A percentile compares a stretch with the other conserved stretches of the same genome.
Conservation (phyloP, 768 basidiomycete genomes). For the Tulasnella sp. region DNA sequence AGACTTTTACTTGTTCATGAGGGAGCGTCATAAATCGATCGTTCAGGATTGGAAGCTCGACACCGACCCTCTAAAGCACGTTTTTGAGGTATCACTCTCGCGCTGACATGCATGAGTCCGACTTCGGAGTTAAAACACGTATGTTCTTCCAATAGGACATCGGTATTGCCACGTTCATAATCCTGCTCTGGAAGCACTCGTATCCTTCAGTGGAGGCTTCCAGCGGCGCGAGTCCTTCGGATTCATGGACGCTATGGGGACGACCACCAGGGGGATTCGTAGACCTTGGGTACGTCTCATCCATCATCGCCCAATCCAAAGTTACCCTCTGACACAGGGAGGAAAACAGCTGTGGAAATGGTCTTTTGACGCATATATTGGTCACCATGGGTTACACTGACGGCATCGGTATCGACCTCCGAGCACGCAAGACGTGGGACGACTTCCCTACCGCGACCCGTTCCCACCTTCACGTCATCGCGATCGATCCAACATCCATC, state of each 20-base stretch:
- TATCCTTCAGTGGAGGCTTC: constrained; percentile 30
- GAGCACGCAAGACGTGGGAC: constrained; percentile 74
- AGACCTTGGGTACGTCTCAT: constrained; percentile 61
- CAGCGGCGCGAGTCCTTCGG: constrained; percentile 21
- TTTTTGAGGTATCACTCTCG: constrained; percentile 54
- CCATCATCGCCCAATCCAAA: not conserved
- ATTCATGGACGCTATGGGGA: constrained; percentile 61
- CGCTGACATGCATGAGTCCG: not conserved
- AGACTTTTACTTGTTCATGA: constrained; percentile 79
- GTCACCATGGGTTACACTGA: constrained; percentile 61
- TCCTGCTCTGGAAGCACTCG: constrained; percentile 78
- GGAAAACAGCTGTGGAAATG: constrained; percentile 70
- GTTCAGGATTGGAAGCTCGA: constrained; percentile 66
- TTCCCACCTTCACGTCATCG: constrained; percentile 47
- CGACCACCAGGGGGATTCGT: constrained; percentile 77
- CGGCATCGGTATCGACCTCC: constrained; percentile 78
- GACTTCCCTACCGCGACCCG: constrained; percentile 59
- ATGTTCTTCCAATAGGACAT: constrained; percentile 55
- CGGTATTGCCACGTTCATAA: constrained; percentile 86
- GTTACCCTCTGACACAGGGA: not conserved
- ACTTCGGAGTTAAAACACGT: not conserved
- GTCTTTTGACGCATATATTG: constrained; percentile 81
- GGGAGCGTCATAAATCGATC: constrained; percentile 70
- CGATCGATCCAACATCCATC: constrained; percentile 51
- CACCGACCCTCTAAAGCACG: constrained; percentile 82